These are phyloP conservation scores for Hymenoscyphus linearis DNA, from an alignment of 2,329 filamentous ascomycete species.

Conservation along the genomic window DNA sequence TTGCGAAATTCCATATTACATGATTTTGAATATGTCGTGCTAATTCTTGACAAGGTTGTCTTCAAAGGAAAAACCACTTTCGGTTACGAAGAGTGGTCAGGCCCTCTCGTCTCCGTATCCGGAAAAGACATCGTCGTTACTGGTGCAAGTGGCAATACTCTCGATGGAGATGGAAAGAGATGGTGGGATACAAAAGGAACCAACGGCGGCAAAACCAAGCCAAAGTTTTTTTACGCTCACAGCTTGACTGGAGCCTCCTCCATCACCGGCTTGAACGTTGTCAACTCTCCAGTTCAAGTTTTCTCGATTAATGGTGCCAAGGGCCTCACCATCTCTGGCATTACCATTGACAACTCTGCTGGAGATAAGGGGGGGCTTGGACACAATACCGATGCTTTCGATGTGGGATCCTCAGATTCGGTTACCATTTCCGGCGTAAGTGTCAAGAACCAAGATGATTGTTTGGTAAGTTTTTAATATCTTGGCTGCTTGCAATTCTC, in stretches of 20 bases:
- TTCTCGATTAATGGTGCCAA: constrained; percentile 42
- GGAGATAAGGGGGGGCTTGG: constrained; percentile 40
- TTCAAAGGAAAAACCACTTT: constrained; percentile 65
- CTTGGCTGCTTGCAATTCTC: neutral
- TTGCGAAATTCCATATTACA: neutral
- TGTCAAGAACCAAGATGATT: constrained; percentile 54
- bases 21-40: neutral
- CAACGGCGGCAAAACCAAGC: constrained; percentile 57
- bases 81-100: constrained; percentile 59
- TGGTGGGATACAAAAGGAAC: constrained; percentile 57
- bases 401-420: constrained; percentile 40
- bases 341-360: constrained; percentile 53
- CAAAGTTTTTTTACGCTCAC: constrained; percentile 57
- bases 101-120: constrained; percentile 49
- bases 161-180: constrained; percentile 41
- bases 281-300: constrained; percentile 50
- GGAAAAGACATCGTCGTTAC: constrained; percentile 22
- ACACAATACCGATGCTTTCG: constrained; percentile 50
- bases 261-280: constrained; percentile 46
- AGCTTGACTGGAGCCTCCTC: constrained; percentile 42
- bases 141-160: constrained; percentile 32
- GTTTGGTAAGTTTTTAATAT: constrained; percentile 31
- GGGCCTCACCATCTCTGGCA: constrained; percentile 41
- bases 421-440: constrained; percentile 45
- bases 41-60: constrained; percentile 37